Evolutionary conservation across 164 flowering plant genomes (phyloP).

Genomic region (Vitis riparia): DNA sequence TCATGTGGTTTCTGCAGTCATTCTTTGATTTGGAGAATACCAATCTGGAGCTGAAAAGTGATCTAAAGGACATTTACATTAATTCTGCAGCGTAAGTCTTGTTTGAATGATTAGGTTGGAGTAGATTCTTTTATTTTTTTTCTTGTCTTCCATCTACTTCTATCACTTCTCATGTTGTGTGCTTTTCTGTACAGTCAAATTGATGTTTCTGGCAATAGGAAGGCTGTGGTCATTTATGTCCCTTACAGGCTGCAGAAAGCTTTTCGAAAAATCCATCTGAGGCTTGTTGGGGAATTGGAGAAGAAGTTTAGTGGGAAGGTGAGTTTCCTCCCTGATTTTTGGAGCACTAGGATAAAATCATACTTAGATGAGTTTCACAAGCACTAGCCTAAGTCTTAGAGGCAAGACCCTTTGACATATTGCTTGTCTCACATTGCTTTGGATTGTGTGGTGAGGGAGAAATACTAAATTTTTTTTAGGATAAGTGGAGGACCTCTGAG

Average conservation of each 20-base stretch:
- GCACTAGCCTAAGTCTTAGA: too few species aligned
- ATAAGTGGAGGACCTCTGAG: too few species aligned
- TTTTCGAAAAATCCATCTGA: constrained; percentile 76
- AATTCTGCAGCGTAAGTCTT: constrained; percentile 64
- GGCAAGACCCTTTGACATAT: too few species aligned
- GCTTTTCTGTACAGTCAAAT: constrained; percentile 54
- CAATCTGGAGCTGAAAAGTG: constrained; percentile 67
- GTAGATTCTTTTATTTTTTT: not conserved
- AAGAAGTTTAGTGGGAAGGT: constrained; percentile 98
- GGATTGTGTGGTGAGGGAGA: too few species aligned
- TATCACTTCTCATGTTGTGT: not conserved
- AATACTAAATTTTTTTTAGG: too few species aligned
- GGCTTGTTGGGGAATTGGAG: constrained; percentile 92
- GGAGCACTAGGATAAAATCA: too few species aligned
- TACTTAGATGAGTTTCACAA: too few species aligned
- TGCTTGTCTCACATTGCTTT: too few species aligned
- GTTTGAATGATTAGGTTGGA: not conserved
- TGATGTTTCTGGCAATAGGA: constrained; percentile 75
- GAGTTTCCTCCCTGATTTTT: not conserved
- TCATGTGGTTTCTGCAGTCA: constrained; percentile 40
- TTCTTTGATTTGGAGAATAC: constrained; percentile 72
- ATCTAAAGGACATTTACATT: constrained; percentile 73
- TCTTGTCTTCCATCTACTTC: too few species aligned
- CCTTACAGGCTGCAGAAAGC: constrained; percentile 85
- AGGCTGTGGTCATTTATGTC: constrained; percentile 81